Base-by-base conservation (phyloP, 768 basidiomycete genomes). In the Lentinula detonsa region DNA sequence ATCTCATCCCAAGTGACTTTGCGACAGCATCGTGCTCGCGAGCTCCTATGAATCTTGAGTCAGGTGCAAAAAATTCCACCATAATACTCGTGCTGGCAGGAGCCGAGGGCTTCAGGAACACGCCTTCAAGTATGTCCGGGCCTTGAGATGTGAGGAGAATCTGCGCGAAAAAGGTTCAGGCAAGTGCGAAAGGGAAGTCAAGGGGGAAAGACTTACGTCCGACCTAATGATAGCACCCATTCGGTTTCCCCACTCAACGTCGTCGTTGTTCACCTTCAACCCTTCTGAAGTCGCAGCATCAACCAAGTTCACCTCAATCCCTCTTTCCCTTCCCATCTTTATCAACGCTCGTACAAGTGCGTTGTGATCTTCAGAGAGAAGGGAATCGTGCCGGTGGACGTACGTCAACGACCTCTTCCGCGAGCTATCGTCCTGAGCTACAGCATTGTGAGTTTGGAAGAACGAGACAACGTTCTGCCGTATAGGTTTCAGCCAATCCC, bases 401-500 rank as follows among this genome's bases (percentile, higher is more conserved):
- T 91, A 92, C 45, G 88, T 88, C 57, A 92, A 76, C 11, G 82
- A 77, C 28, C 77, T 80, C 67, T 76, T 79, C 2, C 67, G 58
- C 39, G 66, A 67, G 61, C 62, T 65, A 45, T 57, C 64, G 18
- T 40, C 60, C 34, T 35, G 16, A n/a, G 57, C 61, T 23, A 72
- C 51, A 60, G 72, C 69, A 16, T 69, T 69, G n/a, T 70, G 65
- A 4, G 68, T 76, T 8, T 69, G 78, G 39, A 88, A 72, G 64
- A 76, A 84, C 18, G 69, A 61, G 4, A 75, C 78, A 7, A 85
- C 64, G 18, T 72, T 73, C 21, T 71, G 69, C 46, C 82, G 72
- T 43, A 84, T 71, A 3, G 84, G 84, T 64, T 85, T 82, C 87
- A 85, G 93, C 93, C 93, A 95, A 48, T 79, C 69, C 51, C 77